A percentile compares a stretch with the other conserved stretches of the same genome.
Evolutionary conservation across 805 yeast genomes (phyloP).

Genomic region (Kuraishia floccosa): DNA sequence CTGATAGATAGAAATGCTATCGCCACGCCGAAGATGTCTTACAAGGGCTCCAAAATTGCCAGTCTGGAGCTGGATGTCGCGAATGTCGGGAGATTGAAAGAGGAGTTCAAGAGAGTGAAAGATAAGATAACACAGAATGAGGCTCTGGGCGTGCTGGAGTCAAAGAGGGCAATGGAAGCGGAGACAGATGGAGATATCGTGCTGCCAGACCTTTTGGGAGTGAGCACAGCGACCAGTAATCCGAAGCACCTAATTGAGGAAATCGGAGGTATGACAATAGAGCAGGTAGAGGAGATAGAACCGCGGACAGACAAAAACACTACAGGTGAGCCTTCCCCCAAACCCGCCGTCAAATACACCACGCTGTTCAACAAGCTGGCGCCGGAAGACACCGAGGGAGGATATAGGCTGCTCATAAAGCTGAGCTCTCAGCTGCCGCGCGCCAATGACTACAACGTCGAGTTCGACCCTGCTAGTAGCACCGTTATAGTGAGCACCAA

Average conservation of each 20-base stretch:
- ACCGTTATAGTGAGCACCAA: slow-evolving; percentile 19
- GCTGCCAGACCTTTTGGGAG: slow-evolving; percentile 4
- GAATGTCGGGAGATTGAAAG: slow-evolving; percentile 21
- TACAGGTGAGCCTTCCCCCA: not conserved
- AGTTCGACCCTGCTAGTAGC: slow-evolving; percentile 15
- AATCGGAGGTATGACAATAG: slow-evolving; percentile 21
- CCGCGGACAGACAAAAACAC: not conserved
- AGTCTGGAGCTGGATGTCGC: slow-evolving; percentile 32
- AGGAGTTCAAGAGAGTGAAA: slow-evolving; percentile 17
- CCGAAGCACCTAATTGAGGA: slow-evolving; percentile 44
- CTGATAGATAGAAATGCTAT: slow-evolving; percentile 49
- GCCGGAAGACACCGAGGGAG: slow-evolving; percentile 9
- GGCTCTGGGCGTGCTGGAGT: slow-evolving; percentile 30
- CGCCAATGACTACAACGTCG: slow-evolving; percentile 21
- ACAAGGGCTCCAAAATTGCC: slow-evolving; percentile 50
- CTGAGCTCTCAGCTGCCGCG: slow-evolving; percentile 17
- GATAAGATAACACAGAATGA: slow-evolving; percentile 26
- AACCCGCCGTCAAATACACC: slow-evolving; percentile 7
- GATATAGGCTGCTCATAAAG: slow-evolving; percentile 8
- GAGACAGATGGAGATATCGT: slow-evolving; percentile 7
- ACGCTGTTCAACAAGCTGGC: slow-evolving; percentile 12
- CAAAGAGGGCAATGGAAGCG: slow-evolving; percentile 15
- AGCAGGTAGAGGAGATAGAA: not conserved
- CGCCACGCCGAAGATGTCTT: slow-evolving; percentile 57
- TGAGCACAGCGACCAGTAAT: slow-evolving; percentile 1